Conservation (phyloP, 2,329 filamentous ascomycete species). For the Clonostachys chloroleuca region DNA sequence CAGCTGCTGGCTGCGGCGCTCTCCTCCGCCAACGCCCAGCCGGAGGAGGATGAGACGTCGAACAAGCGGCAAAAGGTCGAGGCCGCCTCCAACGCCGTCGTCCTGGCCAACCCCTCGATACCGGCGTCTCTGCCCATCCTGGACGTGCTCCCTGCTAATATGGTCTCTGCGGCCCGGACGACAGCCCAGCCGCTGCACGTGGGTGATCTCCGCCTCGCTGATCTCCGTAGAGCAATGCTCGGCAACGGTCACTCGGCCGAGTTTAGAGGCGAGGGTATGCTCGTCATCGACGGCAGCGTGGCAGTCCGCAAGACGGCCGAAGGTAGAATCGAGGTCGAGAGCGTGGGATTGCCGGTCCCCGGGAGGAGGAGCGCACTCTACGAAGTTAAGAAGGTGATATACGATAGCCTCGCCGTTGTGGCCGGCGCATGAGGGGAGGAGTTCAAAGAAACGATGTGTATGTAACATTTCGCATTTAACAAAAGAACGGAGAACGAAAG, state of each 20-base stretch:
- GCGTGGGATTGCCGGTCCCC: conserved; percentile 46
- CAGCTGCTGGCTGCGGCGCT: conserved; percentile 40
- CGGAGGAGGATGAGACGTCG: conserved; percentile 10
- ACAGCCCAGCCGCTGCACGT: conserved; percentile 88
- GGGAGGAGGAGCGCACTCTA: conserved; percentile 66
- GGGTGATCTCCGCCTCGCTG: conserved; percentile 84
- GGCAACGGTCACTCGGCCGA: conserved; percentile 80
- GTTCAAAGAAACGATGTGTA: background rate
- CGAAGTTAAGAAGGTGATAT: conserved; percentile 85
- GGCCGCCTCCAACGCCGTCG: conserved; percentile 10
- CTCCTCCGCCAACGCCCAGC: conserved; percentile 27
- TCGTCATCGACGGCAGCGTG: conserved; percentile 84
- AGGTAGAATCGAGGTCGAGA: conserved; percentile 86
- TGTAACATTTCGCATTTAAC: too few relatives aligned
- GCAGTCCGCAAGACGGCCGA: conserved; percentile 83
- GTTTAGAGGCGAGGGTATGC: conserved; percentile 86
- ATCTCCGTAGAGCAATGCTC: conserved; percentile 81
- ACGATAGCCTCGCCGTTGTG: conserved; percentile 89
- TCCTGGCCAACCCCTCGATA: conserved; percentile 11
- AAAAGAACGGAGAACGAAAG: too few relatives aligned
- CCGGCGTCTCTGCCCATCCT: background rate
- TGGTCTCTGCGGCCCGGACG: conserved; percentile 46
- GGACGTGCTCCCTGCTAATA: background rate
- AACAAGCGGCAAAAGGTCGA: conserved; percentile 45
- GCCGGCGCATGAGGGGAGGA: conserved; percentile 40